Conservation (phyloP, 1,139 yeast species). For the Geotrichum citri-aurantii region DNA sequence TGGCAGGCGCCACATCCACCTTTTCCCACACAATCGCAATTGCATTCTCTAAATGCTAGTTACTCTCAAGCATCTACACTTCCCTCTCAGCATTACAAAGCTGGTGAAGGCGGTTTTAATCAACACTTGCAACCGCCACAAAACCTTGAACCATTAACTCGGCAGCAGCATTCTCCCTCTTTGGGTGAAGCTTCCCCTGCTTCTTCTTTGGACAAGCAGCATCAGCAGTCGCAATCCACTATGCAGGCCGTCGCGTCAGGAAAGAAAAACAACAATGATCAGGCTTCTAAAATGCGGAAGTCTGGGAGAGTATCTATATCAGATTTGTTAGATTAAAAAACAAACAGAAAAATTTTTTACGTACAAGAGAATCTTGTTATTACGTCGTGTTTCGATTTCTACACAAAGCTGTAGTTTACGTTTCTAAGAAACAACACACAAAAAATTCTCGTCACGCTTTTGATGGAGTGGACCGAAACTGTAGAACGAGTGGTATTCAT, state of each 20-base stretch:
- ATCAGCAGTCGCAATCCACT: neutral
- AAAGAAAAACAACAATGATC: neutral
- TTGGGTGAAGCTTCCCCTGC: neutral
- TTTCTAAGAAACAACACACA: neutral
- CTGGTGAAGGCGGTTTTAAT: neutral
- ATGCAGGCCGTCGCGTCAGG: neutral
- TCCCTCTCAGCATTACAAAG: neutral
- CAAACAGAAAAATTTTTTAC: neutral
- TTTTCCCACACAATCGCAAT: neutral
- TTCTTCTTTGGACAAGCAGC: neutral
- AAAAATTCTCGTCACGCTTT: neutral
- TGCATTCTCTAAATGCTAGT: neutral
- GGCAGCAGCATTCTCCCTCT: neutral
- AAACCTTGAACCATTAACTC: neutral
- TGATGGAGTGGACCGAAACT: neutral
- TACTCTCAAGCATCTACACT: neutral
- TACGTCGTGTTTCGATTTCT: neutral
- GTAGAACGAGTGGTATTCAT: neutral
- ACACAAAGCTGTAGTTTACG: neutral
- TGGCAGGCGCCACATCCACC: neutral
- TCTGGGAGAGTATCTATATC: constrained; percentile 3
- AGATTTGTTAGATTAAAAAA: constrained; percentile 4
- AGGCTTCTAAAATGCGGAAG: neutral
- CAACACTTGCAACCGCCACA: neutral
- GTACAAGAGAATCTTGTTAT: neutral